Conservation (phyloP, 2,329 filamentous ascomycete genomes). For the Trichoderma atroviride region DNA sequence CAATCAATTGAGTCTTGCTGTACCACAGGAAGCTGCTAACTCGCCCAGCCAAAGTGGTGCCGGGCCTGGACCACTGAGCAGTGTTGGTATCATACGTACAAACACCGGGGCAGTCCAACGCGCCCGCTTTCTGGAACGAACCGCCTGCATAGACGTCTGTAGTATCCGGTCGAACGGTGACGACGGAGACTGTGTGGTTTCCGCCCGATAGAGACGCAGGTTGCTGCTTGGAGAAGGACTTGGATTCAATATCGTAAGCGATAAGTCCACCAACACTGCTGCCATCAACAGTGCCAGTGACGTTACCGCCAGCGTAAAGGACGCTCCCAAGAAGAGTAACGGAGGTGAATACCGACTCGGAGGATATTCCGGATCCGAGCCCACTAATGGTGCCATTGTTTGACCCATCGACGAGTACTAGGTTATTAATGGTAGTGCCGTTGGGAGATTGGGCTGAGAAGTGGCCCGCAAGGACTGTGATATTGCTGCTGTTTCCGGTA, state of each 20-base stretch:
- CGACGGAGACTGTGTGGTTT: conserved; percentile 73
- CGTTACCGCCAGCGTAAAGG: conserved; percentile 79
- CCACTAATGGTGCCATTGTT: conserved; percentile 67
- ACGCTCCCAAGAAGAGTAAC: conserved; percentile 67
- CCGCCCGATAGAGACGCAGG: conserved; percentile 68
- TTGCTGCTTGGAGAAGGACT: conserved; percentile 69
- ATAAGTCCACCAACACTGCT: conserved; percentile 72
- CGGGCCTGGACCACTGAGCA: conserved; percentile 79
- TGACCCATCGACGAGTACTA: conserved; percentile 80
- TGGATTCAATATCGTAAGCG: conserved; percentile 72
- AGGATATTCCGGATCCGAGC: conserved; percentile 65
- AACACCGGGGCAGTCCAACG: conserved; percentile 77
- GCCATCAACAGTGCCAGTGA: conserved; percentile 70
- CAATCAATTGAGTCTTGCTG: conserved; percentile 69
- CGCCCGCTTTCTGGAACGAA: conserved; percentile 79
- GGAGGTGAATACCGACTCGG: conserved; percentile 74
- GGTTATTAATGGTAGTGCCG: conserved; percentile 73
- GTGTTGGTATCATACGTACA: conserved; percentile 75
- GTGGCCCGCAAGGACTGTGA: conserved; percentile 86
- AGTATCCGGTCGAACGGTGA: conserved; percentile 70
- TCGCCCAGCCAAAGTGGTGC: conserved; percentile 69
- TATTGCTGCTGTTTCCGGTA: conserved; percentile 67
- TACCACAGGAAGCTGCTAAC: conserved; percentile 78
- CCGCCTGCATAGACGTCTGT: conserved; percentile 84
- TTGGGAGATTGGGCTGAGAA: conserved; percentile 71